Base-by-base conservation (phyloP, 139 green algal species). In the Chlorella sorokiniana region DNA sequence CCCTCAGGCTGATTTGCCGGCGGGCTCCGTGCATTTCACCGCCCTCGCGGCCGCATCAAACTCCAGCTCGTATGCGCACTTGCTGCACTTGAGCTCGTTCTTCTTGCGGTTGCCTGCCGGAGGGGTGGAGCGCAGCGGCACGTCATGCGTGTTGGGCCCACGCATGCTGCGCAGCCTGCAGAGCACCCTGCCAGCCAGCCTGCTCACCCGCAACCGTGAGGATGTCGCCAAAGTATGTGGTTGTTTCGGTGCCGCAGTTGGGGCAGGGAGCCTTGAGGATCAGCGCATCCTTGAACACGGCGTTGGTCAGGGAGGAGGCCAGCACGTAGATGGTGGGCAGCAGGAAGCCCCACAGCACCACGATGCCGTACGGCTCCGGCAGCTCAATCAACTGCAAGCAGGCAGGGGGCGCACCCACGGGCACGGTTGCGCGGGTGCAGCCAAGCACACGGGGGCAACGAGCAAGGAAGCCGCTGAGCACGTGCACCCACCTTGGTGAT, bases 171-270 rank as follows among this genome's bases (percentile, higher is more conserved):
- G 14, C 16, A 16, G 11, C 48, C 48, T 16, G 48, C 48, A 56
- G 16, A 56, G 11, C 14, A 25, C 48, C 11, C 48, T 56, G 48
- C 48, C 48, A 25, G 48, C 48, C 48, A 56, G 14, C n/a, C 63
- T 16, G 22, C 48, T 54, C 35, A 78, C 93, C 94, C 9, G 88
- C 33, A 10, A 98, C 89, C 0, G 87, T 95, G 40, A 98, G 86
- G 35, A 98, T 93, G 42, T 96, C 92, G 0, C 94, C 94, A 87
- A 98, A 98, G 87, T 96, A 98, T 10, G 89, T 91, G 69, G 84
- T 88, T 81, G 91, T 94, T 31, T 92, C 76, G 0, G 88, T 86
- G 67, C 88, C 88, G 84, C 94, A 98, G 82, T 93, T 94, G 70
- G 94, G 94, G 89, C 94, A 98, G 25, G 86, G 82, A 1, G 89